phyloP scores from a whole-genome alignment of 768 basidiomycete genomes.

The Kwoniella mangroviensis region DNA sequence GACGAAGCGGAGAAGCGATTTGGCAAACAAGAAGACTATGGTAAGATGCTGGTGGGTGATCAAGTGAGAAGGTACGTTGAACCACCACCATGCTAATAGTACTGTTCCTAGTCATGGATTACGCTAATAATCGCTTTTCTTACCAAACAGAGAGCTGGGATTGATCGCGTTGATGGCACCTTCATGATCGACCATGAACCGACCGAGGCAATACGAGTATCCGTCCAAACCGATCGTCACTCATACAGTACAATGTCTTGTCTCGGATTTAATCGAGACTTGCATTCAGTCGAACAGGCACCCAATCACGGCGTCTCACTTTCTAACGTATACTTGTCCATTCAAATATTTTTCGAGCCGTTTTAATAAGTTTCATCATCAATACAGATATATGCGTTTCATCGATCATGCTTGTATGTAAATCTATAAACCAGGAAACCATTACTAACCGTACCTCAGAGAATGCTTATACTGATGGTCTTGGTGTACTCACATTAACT shows the following conservation, averaged over 20 bases:
- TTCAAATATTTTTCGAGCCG: too few species aligned
- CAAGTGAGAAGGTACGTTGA: conserved; percentile 67
- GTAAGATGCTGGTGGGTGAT: conserved; percentile 83
- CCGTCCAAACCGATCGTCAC: neutral
- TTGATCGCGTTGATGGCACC: conserved; percentile 52
- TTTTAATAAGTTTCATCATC: too few species aligned
- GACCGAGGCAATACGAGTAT: neutral
- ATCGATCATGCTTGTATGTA: neutral
- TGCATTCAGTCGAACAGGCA: too few species aligned
- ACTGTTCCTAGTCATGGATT: neutral
- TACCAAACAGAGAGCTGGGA: conserved; percentile 47
- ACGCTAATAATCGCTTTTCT: neutral
- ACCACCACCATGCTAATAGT: neutral
- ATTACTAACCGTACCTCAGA: neutral
- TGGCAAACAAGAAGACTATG: conserved; percentile 63
- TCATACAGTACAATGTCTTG: neutral
- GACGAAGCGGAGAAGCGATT: conserved; percentile 62
- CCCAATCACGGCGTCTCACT: neutral
- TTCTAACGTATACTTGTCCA: conserved; percentile 6
- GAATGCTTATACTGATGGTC: too few species aligned
- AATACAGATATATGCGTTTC: neutral
- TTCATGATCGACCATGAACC: neutral
- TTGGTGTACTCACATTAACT: neutral
- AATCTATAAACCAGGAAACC: neutral
- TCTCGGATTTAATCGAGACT: neutral